Evolutionary conservation across 768 basidiomycete genomes (phyloP), one percentile per base, ranked within the genome.

Genomic region (Boletus rex-veris): DNA sequence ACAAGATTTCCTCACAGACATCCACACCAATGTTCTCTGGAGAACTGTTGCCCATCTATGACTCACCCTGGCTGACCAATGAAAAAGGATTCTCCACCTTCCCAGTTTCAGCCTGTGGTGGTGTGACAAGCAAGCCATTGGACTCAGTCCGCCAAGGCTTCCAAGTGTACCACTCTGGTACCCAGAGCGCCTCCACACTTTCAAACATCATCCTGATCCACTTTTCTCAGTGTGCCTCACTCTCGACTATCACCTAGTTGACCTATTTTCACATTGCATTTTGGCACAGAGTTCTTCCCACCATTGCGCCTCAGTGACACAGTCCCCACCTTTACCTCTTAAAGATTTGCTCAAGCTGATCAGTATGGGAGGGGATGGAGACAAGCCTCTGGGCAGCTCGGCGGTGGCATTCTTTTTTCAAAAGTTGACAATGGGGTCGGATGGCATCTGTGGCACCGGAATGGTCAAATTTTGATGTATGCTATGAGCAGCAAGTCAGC

Each of bases 361-460:
- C 14, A 92, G 90, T 52, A 92, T 75, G 40, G 80, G 80, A 12
- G 89, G 88, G 16, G 88, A 81, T 6, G 92, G 84, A 54, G 80
- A 65, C 33, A 94, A 76, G 1, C 92, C 92, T 33, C 78, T 80
- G 4, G 4, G 76, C 77, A 24, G 71, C 68, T 18, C 95, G 79
- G 9, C 93, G 82, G 11, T 77, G 77, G n/a, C 89, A 82, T 72
- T 99, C 96, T 62, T 98, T 94, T 47, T 95, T 91, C 96, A 96
- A 99, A 3, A 98, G 77, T 71, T 98, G 7, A 99, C 88, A 26
- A 96, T 79, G 41, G 90, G 91, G 60, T 90, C 90, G 11, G 77
- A 58, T 50, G 83, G 67, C 15, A 78, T 60, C 39, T 74, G 63
- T 18, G 80, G 72, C 31, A 77, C 70, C 50, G 86, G 82, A 54